phyloP scores from a whole-genome alignment of 208 protist genomes.

The Leishmania arabica region DNA sequence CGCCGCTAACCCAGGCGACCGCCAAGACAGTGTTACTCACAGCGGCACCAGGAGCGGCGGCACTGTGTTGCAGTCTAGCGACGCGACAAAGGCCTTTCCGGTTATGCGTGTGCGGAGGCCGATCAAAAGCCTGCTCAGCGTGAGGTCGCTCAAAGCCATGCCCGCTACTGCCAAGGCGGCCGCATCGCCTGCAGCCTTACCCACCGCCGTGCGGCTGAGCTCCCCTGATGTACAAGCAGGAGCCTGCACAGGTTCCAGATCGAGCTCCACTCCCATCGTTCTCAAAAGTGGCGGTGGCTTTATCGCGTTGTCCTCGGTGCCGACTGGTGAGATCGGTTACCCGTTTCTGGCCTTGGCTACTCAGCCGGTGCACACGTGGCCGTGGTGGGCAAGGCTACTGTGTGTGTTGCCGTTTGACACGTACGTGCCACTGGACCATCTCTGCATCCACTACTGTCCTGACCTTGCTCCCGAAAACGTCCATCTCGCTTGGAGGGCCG shows the following conservation, averaged over 20 bases:
- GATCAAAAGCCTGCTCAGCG: constrained; percentile 19
- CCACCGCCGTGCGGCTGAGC: background rate
- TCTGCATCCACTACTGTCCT: constrained; percentile 1
- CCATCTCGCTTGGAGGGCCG: constrained; percentile 11
- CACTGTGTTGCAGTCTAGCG: constrained; percentile 18
- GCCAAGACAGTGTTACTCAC: background rate
- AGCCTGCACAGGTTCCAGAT: too few relatives aligned
- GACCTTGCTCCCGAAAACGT: constrained; percentile 1
- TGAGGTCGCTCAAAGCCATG: background rate
- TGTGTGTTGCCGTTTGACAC: constrained; percentile 27
- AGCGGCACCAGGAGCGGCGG: background rate
- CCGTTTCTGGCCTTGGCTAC: constrained; percentile 23
- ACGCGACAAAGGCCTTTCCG: constrained; percentile 23
- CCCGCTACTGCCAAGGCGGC: background rate
- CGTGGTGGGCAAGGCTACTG: constrained; percentile 30
- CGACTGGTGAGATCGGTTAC: constrained; percentile 23
- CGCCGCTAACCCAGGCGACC: background rate
- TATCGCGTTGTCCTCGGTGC: constrained; percentile 15
- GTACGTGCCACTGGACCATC: constrained; percentile 15
- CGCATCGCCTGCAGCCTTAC: background rate
- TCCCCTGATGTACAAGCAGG: background rate
- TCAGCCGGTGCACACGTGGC: constrained; percentile 22
- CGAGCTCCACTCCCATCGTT: background rate
- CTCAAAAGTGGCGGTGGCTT: background rate
- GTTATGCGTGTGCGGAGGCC: constrained; percentile 26